These are phyloP conservation scores for Pseudovirgaria hyperparasitica DNA, from an alignment of 2,329 filamentous ascomycete genomes.

Conservation along the genomic window DNA sequence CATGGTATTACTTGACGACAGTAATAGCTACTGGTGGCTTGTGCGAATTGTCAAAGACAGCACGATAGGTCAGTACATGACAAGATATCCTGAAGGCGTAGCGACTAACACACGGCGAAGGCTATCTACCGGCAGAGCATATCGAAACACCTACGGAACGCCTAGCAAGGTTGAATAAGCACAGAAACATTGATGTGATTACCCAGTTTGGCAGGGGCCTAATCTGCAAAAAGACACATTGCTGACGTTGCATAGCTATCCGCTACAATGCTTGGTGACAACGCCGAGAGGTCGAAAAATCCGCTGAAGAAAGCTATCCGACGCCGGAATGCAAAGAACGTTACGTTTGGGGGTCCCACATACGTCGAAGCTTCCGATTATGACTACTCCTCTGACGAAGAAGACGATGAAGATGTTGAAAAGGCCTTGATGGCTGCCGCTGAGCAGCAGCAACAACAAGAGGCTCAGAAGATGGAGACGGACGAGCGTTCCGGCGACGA, in stretches of 20 bases:
- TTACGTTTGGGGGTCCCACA: conserved; percentile 72
- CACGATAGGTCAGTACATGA: conserved; percentile 56
- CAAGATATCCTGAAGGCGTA: neutral
- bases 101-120: conserved; percentile 34
- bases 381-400: conserved; percentile 74
- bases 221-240: too few species aligned
- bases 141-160: conserved; percentile 97
- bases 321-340: conserved; percentile 69
- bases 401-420: conserved; percentile 38
- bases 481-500: conserved; percentile 22
- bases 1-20: conserved; percentile 96
- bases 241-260: conserved; percentile 39
- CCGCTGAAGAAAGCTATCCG: conserved; percentile 75
- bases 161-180: conserved; percentile 87
- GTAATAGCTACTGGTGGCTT: conserved; percentile 99
- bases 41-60: conserved; percentile 95
- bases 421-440: conserved; percentile 23
- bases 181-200: conserved; percentile 86
- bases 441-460: conserved; percentile 16
- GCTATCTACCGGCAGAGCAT: conserved; percentile 92
- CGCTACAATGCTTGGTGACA: conserved; percentile 59
- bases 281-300: conserved; percentile 68
- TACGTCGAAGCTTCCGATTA: conserved; percentile 81
- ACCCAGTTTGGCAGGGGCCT: neutral
- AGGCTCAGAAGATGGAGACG: conserved; percentile 12